Evolutionary conservation across 2,329 filamentous ascomycete genomes (phyloP).

Genomic region (Arthroderma sp.): DNA sequence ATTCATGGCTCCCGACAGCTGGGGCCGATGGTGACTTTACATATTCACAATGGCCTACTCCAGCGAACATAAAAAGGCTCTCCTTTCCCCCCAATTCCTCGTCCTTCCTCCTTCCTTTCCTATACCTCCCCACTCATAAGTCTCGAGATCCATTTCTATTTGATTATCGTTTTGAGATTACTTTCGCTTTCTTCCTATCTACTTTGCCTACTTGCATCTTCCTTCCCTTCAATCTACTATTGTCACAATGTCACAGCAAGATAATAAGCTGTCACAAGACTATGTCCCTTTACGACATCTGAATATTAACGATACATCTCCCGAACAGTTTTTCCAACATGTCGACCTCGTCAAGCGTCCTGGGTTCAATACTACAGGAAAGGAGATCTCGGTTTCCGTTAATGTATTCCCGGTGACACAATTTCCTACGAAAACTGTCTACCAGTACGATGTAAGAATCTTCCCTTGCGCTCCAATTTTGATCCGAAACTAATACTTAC

Average conservation of each 20-base stretch:
- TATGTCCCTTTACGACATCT: slow-evolving; percentile 3
- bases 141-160: not conserved
- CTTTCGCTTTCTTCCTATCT: not conserved
- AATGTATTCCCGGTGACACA: slow-evolving; percentile 62
- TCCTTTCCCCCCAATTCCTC: not conserved
- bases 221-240: not conserved
- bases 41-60: not conserved
- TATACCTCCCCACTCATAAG: not conserved
- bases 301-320: slow-evolving; percentile 8
- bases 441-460: slow-evolving; percentile 70
- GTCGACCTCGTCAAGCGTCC: slow-evolving; percentile 34
- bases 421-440: slow-evolving; percentile 50
- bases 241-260: not conserved
- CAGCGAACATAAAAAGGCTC: slow-evolving; percentile 1
- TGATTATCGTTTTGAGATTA: not conserved
- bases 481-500: slow-evolving; percentile 4
- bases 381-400: slow-evolving; percentile 42
- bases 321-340: slow-evolving; percentile 12
- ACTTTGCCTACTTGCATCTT: not conserved
- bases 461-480: not conserved
- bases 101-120: not conserved
- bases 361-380: slow-evolving; percentile 46
- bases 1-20: too few species aligned
- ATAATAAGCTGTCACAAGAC: not conserved
- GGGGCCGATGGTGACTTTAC: too few species aligned